A percentile compares a stretch with the other conserved stretches of the same genome.
Evolutionary conservation across 805 yeast genomes (phyloP).

Genomic region (Brettanomyces bruxellensis): DNA sequence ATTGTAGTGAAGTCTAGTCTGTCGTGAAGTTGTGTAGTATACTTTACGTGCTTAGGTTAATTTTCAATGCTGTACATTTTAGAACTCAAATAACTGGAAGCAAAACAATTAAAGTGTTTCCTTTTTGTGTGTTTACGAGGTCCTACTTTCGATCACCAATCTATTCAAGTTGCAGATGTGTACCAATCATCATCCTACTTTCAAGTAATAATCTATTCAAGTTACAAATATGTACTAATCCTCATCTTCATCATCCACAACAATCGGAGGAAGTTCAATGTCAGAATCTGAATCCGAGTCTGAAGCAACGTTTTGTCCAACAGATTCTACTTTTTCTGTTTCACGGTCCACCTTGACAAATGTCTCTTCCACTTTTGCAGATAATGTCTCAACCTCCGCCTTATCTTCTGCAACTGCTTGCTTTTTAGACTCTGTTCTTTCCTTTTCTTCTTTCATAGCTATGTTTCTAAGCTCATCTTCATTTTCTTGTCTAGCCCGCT

Average conservation of each 20-base stretch:
- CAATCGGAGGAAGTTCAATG: constrained; percentile 29
- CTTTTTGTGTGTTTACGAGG: too few species aligned
- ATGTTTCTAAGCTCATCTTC: constrained; percentile 1
- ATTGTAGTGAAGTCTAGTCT: too few species aligned
- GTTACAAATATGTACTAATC: too few species aligned
- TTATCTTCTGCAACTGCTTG: constrained; percentile 4
- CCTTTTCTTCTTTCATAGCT: not conserved
- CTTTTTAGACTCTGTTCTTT: not conserved
- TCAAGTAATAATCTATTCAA: too few species aligned
- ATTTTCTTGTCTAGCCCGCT: constrained; percentile 3
- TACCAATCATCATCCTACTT: too few species aligned
- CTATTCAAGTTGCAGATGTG: too few species aligned
- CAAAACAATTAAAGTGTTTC: too few species aligned
- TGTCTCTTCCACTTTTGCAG: constrained; percentile 6
- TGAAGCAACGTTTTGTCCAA: constrained; percentile 1
- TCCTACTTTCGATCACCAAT: too few species aligned
- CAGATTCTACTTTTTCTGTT: not conserved
- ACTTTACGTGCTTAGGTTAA: too few species aligned
- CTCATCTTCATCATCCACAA: constrained; percentile 19
- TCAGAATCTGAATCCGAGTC: constrained; percentile 24
- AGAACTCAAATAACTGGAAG: too few species aligned
- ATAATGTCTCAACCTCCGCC: not conserved
- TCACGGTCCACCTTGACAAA: not conserved
- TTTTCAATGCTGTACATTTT: too few species aligned
- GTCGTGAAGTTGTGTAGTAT: too few species aligned